phyloP scores from a whole-genome alignment of 805 yeast species.

The Candida jianshihensis region DNA sequence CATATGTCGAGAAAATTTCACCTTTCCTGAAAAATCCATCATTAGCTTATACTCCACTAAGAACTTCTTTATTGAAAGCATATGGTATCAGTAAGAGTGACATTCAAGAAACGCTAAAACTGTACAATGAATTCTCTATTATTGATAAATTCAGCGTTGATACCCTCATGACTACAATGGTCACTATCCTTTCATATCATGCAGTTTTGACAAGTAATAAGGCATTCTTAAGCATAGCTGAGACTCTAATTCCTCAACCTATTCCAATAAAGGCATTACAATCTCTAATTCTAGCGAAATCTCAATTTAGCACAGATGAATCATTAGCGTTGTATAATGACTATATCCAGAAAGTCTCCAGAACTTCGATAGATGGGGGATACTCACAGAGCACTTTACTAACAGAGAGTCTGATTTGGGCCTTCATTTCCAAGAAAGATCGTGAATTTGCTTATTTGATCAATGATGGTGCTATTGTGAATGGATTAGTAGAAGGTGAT shows the following conservation, averaged over 20 bases:
- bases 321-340: slow-evolving; percentile 40
- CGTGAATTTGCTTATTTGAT: slow-evolving; percentile 48
- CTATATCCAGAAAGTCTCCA: slow-evolving; percentile 33
- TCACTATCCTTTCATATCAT: slow-evolving; percentile 34
- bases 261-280: slow-evolving; percentile 27
- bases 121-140: slow-evolving; percentile 29
- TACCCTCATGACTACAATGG: slow-evolving; percentile 33
- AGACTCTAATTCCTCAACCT: slow-evolving; percentile 25
- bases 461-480: slow-evolving; percentile 39
- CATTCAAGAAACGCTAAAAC: slow-evolving; percentile 8
- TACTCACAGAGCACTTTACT: slow-evolving; percentile 37
- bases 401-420: slow-evolving; percentile 40
- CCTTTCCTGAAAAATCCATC: slow-evolving; percentile 1
- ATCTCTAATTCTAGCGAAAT: slow-evolving; percentile 34
- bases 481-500: slow-evolving; percentile 31
- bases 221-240: slow-evolving; percentile 30
- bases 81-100: slow-evolving; percentile 9
- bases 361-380: slow-evolving; percentile 23
- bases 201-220: slow-evolving; percentile 28
- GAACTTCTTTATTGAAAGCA: slow-evolving; percentile 7
- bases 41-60: slow-evolving; percentile 2
- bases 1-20: not conserved
- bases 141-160: slow-evolving; percentile 34
- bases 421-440: slow-evolving; percentile 37
- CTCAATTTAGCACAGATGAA: slow-evolving; percentile 31